Conservation (phyloP, 331 rosid species). For the Acacia concinna region DNA sequence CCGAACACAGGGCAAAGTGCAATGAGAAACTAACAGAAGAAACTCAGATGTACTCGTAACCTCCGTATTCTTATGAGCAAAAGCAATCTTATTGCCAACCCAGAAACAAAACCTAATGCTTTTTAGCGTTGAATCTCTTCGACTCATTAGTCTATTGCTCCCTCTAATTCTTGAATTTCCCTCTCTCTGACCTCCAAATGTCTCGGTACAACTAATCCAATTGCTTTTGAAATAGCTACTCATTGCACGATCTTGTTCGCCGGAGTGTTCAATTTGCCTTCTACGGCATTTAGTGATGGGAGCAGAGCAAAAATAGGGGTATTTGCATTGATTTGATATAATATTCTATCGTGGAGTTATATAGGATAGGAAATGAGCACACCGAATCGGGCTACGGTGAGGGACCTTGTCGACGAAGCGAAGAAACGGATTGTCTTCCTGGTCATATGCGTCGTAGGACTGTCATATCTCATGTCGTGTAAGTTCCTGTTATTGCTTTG, state of each 20-base stretch:
- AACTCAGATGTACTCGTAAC: slow-evolving; percentile 29
- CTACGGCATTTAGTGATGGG: slow-evolving; percentile 10
- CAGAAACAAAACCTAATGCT: slow-evolving; percentile 50
- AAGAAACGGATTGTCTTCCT: slow-evolving; percentile 88
- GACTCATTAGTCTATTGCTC: slow-evolving; percentile 5
- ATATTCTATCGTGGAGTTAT: slow-evolving; percentile 14
- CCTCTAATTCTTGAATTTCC: slow-evolving; percentile 1
- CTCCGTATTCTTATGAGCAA: slow-evolving; percentile 21
- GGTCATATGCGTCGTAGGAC: slow-evolving; percentile 77
- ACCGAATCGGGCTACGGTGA: slow-evolving; percentile 61
- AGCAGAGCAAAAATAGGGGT: background rate
- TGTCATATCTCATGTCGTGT: slow-evolving; percentile 96
- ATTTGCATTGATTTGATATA: slow-evolving; percentile 33
- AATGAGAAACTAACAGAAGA: slow-evolving; percentile 38
- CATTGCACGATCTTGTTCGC: slow-evolving; percentile 28
- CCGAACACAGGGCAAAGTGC: background rate
- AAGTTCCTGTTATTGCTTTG: slow-evolving; percentile 31
- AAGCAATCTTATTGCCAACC: background rate
- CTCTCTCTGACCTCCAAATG: background rate
- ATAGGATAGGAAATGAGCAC: slow-evolving; percentile 51
- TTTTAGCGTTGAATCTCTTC: slow-evolving; percentile 35
- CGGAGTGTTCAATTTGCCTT: slow-evolving; percentile 27
- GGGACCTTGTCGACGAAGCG: slow-evolving; percentile 95
- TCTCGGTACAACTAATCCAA: slow-evolving; percentile 25
- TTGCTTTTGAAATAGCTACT: slow-evolving; percentile 1